Evolutionary conservation across 768 basidiomycete species (phyloP).

Genomic region (Lactarius pseudohatsudake): DNA sequence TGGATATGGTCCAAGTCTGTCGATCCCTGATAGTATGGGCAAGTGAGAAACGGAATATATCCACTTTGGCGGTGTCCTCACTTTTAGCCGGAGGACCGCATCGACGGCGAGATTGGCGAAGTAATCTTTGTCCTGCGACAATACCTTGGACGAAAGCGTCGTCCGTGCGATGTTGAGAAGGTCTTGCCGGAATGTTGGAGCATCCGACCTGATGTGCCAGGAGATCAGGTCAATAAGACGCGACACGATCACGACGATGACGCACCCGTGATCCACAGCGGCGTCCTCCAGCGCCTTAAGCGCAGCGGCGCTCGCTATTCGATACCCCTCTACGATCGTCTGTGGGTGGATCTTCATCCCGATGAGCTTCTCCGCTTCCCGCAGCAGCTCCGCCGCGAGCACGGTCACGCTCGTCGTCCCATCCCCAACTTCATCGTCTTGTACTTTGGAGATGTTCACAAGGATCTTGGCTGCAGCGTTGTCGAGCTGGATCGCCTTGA

Average conservation of each 20-base stretch:
- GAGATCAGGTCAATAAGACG: neutral
- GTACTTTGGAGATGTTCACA: constrained; percentile 99
- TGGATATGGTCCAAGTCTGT: constrained; percentile 98
- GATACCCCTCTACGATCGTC: constrained; percentile 95
- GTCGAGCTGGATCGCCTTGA: constrained; percentile 96
- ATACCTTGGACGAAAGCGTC: constrained; percentile 92
- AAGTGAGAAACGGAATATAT: neutral
- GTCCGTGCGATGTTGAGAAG: constrained; percentile 96
- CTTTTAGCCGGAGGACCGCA: constrained; percentile 91
- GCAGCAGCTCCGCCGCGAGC: constrained; percentile 82
- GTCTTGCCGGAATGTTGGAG: constrained; percentile 77
- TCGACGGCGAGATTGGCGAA: constrained; percentile 98
- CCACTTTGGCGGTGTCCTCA: constrained; percentile 31
- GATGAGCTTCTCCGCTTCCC: constrained; percentile 96
- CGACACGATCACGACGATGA: constrained; percentile 25
- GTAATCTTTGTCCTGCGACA: constrained; percentile 95
- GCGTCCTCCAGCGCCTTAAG: constrained; percentile 79
- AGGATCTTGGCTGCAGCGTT: constrained; percentile 99
- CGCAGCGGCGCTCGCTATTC: constrained; percentile 85
- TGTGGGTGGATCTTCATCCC: constrained; percentile 94
- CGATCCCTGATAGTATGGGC: constrained; percentile 61
- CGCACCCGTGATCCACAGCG: constrained; percentile 82
- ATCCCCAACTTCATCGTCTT: constrained; percentile 98
- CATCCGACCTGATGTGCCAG: constrained; percentile 54
- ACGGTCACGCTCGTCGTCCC: constrained; percentile 93